Base-by-base conservation (phyloP, 2,329 filamentous ascomycete genomes). In the Botrytis byssoidea region DNA sequence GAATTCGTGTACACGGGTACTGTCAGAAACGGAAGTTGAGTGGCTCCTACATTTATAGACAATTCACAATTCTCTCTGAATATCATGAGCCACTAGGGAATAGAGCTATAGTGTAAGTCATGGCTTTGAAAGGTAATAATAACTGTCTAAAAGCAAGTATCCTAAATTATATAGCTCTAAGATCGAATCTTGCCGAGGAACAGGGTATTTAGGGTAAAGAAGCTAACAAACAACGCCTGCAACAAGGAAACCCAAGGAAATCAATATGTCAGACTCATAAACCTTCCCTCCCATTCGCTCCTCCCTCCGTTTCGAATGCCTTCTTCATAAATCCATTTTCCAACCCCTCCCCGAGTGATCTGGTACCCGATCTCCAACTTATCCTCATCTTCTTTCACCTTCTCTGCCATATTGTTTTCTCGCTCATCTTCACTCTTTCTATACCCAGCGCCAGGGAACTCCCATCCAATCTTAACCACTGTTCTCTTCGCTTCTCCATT, bases 191-290 rank as follows among this genome's bases (percentile, higher is more conserved):
- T 10, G 12, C 16, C 12, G 4, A 51, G 10, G 22, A 29, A 20
- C 10, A 20, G 20, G 10, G 7, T 12, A 12, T 35, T 29, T 25
- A 25, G 44, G 32, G 25, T 32, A 29, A 40, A 29, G 51, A 40
- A 40, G 51, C 42, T 9, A 37, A 40, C 22, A 12, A 29, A 25
- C 4, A 9, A n/a, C 18, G 4, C 20, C 12, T 22, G n/a, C 8
- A 20, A 51, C 1, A 51, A 20, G 12, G 8, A 32, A 59, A 18
- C 25, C 37, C 22, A 42, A 35, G 22, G 5, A 22, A 3, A 37
- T 57, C n/a, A 35, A 67, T 37, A 67, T 37, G 29, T 67, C 37
- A 72, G 46, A 37, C 61, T 72, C n/a, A 59, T 63, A 46, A 67
- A 72, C 20, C 25, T 25, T 37, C 48, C 46, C 29, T 72, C 46